Percentiles rank a stretch among this genome's conserved stretches.
Conservation (phyloP, 2,329 filamentous ascomycete species). For the Aspergillus texensis region DNA sequence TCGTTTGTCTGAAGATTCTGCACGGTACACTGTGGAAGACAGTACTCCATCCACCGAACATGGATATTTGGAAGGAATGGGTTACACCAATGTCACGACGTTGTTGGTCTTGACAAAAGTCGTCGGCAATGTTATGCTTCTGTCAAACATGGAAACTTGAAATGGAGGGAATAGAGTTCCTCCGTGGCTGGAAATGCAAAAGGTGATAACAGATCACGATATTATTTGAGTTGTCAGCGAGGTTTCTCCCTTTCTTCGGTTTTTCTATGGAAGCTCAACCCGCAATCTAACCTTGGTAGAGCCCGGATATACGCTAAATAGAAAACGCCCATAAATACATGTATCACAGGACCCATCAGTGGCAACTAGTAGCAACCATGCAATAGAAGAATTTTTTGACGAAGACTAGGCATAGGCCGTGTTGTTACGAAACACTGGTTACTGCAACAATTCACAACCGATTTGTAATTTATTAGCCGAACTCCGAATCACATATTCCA, state of each 20-base stretch:
- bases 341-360: background rate
- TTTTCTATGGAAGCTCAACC: background rate
- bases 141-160: conserved; percentile 6
- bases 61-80: background rate
- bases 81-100: background rate
- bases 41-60: background rate
- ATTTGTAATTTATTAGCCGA: conserved; percentile 1
- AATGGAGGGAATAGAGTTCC: background rate
- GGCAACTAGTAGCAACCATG: background rate
- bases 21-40: conserved; percentile 4
- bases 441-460: background rate
- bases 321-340: background rate
- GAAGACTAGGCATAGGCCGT: background rate
- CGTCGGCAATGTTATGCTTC: conserved; percentile 5
- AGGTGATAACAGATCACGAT: background rate
- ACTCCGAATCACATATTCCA: background rate
- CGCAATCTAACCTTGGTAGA: background rate
- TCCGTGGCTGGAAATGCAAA: background rate
- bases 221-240: background rate
- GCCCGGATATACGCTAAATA: background rate
- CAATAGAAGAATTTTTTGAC: background rate
- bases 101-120: background rate
- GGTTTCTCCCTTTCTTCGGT: background rate
- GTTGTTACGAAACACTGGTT: background rate
- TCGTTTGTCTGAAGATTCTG: conserved; percentile 2